Base-by-base conservation (phyloP, 2,329 filamentous ascomycete species). In the Aspergillus uvarum region DNA sequence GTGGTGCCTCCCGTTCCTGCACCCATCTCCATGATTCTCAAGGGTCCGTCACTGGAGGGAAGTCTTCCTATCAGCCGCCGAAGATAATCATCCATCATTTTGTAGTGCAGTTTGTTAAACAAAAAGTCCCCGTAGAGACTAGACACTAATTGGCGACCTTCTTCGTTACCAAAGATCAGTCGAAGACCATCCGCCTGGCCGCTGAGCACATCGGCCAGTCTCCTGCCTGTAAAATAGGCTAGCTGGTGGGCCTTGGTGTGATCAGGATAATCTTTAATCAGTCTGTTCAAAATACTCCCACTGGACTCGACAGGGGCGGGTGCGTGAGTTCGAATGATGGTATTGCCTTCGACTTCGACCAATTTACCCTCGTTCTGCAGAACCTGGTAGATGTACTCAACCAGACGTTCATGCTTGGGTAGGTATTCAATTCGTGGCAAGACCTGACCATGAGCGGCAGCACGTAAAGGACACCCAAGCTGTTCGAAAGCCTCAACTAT, bases 21-120 rank as follows among this genome's bases (percentile, higher is more conserved):
- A 4, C 76, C 76, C 14, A 76, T 62, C 51, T 78, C 76, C 0
- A 82, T 68, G 35, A 81, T 75, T 3, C 69, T 63, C 32, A 79
- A 59, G 11, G 54, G 52, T 12, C n/a, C 32, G 14, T 8, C 26
- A 6, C 14, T 24, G 24, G 11, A 19, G 11, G 67, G 73, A 0
- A 72, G 72, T 11, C 56, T 24, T 19, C 10, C 31, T 11, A 62
- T 47, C 1, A 69, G 31, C 4, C 57, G 54, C 2, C 44, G 38
- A 19, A 76, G 29, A 54, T 76, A 70, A 50, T 72, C 70, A 26
- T 64, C 68, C 65, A 77, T 72, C 26, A 73, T 71, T 12, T 62
- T 56, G 47, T 70, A 70, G 47, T 64, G 64, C 14, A 74, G 31
- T n/a, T 66, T 59, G 62, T 76, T 74, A 16, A 78, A 59, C 1